Base-by-base conservation (phyloP, 306 rosid species). In the Delonix regia region DNA sequence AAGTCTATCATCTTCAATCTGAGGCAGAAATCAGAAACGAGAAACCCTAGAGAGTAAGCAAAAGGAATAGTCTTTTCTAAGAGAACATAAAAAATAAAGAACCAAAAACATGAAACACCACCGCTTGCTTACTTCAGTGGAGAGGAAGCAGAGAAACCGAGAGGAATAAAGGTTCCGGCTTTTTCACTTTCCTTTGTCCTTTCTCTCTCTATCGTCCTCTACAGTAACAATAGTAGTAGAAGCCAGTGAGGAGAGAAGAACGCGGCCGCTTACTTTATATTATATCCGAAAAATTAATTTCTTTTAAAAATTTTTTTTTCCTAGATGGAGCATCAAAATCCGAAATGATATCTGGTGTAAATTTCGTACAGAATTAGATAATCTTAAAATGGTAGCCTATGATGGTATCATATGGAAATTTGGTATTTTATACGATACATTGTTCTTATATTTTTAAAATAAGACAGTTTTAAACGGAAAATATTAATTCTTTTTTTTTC, bases 1-100 rank as follows among this genome's bases (percentile, higher is more conserved):
- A 95, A 87, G 92, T 95, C 99, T 41, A 93, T 67, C 99, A 95
- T 95, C 89, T 78, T 87, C 85, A 81, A 73, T 9, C 64, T 25
- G 36, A 12, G 19, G 57, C 7, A 49, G 24, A 1, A 57, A 60
- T 60, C 66, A 28, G 28, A 21, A n/a, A 15, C 73, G 66, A 13
- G 41, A 33, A 86, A 86, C 85, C 89, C 89, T 76, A 33, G n/a
- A 36, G 15, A 52, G 60, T 38, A 39, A 25, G 44, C 5, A 22
- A 19, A 11, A 41, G 9, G 16, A 51, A 15, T 11, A 53, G 41
- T 18, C 1, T 1, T 21, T 3, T 42, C 12, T 0, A 15, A 9
- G 22, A 15, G 6, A 44, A 60, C 0, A 15, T 51, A 44, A 18
- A 74, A 0, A 7, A 69, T n/a, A 21, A 16, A 25, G 14, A 48